Evolutionary conservation across 2,329 filamentous ascomycete genomes (phyloP).

Genomic region (Hypomyces perniciosus): DNA sequence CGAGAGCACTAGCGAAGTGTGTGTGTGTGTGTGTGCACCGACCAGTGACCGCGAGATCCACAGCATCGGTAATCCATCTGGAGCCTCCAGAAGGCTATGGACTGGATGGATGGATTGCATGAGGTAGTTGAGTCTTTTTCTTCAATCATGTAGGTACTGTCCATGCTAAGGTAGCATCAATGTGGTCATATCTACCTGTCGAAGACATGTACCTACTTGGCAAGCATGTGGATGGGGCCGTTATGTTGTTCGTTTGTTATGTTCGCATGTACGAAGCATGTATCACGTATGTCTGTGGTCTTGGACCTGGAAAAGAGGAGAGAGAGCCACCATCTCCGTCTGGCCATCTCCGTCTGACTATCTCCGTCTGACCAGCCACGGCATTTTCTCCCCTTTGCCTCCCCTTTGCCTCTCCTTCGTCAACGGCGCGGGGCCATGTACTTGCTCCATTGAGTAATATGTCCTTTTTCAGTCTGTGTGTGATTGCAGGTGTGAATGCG

Average conservation of each 20-base stretch:
- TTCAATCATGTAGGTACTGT: background rate
- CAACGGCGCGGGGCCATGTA: background rate
- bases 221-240: too few relatives aligned
- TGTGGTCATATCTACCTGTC: too few relatives aligned
- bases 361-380: background rate
- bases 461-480: too few relatives aligned
- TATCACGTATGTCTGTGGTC: too few relatives aligned
- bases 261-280: too few relatives aligned
- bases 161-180: too few relatives aligned
- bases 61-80: conserved; percentile 13
- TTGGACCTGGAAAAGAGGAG: too few relatives aligned
- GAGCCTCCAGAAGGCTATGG: conserved; percentile 6
- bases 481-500: too few relatives aligned
- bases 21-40: conserved; percentile 7
- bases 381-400: background rate
- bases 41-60: conserved; percentile 15
- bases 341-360: background rate
- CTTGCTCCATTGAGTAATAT: too few relatives aligned
- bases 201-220: too few relatives aligned
- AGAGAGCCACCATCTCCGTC: background rate
- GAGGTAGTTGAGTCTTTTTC: conserved; percentile 1
- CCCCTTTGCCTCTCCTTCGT: background rate
- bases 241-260: too few relatives aligned
- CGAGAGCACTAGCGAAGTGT: background rate
- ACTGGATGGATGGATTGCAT: conserved; percentile 3